phyloP scores from a whole-genome alignment of 1,139 yeast genomes.

The Candida neerlandica region DNA sequence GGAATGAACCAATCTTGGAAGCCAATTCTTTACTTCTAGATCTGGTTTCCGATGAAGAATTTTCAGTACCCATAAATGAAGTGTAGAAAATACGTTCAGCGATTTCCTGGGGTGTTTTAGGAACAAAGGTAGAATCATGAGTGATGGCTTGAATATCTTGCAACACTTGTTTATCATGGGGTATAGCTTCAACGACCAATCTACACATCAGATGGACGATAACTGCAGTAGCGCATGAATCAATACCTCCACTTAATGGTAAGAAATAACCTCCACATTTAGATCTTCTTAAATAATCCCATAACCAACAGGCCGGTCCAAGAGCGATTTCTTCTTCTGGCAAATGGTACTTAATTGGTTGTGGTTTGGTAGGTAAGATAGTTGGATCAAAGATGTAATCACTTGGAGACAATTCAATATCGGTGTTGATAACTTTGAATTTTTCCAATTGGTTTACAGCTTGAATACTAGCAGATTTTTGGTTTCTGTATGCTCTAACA shows the following conservation, averaged over 20 bases:
- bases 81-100: constrained; percentile 81
- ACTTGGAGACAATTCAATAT: constrained; percentile 62
- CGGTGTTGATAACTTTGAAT: constrained; percentile 64
- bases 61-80: constrained; percentile 92
- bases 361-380: constrained; percentile 60
- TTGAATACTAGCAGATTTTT: constrained; percentile 81
- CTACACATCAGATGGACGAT: constrained; percentile 95
- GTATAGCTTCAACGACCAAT: constrained; percentile 67
- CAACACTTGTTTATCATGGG: constrained; percentile 62
- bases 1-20: constrained; percentile 79
- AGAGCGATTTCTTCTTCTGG: constrained; percentile 97
- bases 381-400: constrained; percentile 60
- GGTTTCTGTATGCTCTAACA: constrained; percentile 78
- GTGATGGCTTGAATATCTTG: constrained; percentile 71
- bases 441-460: constrained; percentile 52
- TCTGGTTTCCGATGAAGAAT: constrained; percentile 87
- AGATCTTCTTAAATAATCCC: constrained; percentile 95
- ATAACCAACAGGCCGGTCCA: constrained; percentile 99
- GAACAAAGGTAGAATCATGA: constrained; percentile 59
- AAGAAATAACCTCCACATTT: constrained; percentile 88
- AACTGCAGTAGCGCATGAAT: constrained; percentile 95
- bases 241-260: constrained; percentile 96
- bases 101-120: constrained; percentile 73
- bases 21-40: constrained; percentile 81
- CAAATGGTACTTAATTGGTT: constrained; percentile 60